These are phyloP conservation scores for Coniochaeta prunicola DNA, from an alignment of 2,329 filamentous ascomycete genomes.

Conservation along the genomic window DNA sequence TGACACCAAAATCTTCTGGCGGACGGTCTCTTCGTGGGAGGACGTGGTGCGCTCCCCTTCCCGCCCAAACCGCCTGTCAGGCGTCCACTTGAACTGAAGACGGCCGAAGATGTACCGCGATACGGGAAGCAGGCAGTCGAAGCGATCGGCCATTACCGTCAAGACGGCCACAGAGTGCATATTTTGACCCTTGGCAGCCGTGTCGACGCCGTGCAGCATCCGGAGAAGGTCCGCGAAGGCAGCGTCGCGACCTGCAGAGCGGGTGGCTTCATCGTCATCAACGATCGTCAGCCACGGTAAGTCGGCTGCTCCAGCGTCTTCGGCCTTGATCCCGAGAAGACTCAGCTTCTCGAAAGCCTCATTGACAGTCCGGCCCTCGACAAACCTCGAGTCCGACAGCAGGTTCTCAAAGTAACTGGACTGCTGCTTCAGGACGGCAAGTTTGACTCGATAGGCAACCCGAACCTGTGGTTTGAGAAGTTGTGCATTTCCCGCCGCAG, in stretches of 20 bases:
- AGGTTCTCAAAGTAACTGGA: constrained; percentile 67
- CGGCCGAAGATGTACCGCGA: constrained; percentile 42
- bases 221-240: constrained; percentile 62
- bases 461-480: constrained; percentile 26
- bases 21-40: constrained; percentile 55
- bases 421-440: constrained; percentile 46
- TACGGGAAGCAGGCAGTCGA: constrained; percentile 55
- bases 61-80: constrained; percentile 14
- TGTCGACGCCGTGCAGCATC: constrained; percentile 53
- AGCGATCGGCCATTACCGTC: constrained; percentile 65
- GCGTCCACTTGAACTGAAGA: constrained; percentile 47
- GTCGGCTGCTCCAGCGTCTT: constrained; percentile 33
- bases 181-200: constrained; percentile 36
- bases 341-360: constrained; percentile 42
- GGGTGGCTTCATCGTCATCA: constrained; percentile 63
- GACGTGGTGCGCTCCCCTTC: constrained; percentile 14
- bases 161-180: constrained; percentile 60
- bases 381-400: constrained; percentile 55
- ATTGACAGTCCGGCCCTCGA: constrained; percentile 51
- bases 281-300: constrained; percentile 59
- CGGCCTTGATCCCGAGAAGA: constrained; percentile 36
- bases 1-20: constrained; percentile 63
- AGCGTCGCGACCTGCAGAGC: constrained; percentile 48
- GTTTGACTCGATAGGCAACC: constrained; percentile 52
- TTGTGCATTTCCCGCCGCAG: background rate